Base-by-base conservation (phyloP, 306 rosid genomes). In the Medicago truncatula region DNA sequence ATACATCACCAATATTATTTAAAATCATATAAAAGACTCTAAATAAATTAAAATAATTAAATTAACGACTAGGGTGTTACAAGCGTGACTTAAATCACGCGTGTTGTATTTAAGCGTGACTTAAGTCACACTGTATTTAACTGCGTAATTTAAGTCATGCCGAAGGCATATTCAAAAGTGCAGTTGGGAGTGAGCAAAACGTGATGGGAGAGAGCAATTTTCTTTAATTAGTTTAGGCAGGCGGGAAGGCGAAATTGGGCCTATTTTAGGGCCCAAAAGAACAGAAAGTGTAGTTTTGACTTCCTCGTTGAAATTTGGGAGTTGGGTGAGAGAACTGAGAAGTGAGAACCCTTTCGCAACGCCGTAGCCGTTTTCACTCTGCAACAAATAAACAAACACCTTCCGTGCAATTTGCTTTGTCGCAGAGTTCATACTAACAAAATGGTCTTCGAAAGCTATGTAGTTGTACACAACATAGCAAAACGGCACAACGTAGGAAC, bases 381-480 rank as follows among this genome's bases (percentile, higher is more conserved):
- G 18, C 18, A 60, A 6, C 67, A 60, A 60, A 0, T 9, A 25
- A 59, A 12, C 39, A 60, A 28, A 60, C 62, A 60, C 18, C 40
- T 28, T 13, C 17, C 40, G 4, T 25, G 2, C 9, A 54, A 9
- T 3, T 6, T 25, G 7, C 39, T 0, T 57, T 11, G 8, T 15
- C 18, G 10, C 21, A 15, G 18, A 1, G 25, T 11, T 57, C 2
- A 18, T 12, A 18, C 18, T 1, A 18, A 9, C 1, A 67, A 44
- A 70, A 85, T 82, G 92, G 92, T 46, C 71, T 78, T 78, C 2
- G 93, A 85, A 83, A 86, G 96, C 85, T 90, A 84, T 68, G 97
- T 95, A 59, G 86, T 94, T 76, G 97, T 92, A 66, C 98, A 92
- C 81, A 94, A 92, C 87, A 90, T 95, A 59, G 97, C 99, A 11